A percentile compares a stretch with the other conserved stretches of the same genome.
Conservation (phyloP, 306 rosid genomes). For the Pterocarpus santalinus region DNA sequence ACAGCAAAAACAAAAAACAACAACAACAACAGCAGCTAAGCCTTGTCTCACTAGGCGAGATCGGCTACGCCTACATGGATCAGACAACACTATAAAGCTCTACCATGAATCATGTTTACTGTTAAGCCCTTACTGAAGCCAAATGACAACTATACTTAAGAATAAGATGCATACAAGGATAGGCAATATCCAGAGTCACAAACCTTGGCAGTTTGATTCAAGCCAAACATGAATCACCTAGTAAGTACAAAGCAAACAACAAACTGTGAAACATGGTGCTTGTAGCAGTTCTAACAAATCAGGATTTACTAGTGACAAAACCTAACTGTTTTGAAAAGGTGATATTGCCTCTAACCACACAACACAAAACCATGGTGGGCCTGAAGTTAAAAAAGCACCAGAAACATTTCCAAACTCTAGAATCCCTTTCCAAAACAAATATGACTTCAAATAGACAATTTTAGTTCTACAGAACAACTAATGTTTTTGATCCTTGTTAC, state of each 20-base stretch:
- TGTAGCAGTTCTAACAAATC: neutral
- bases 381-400: neutral
- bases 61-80: no score
- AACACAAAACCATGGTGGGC: neutral
- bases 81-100: no score
- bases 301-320: neutral
- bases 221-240: constrained; percentile 32
- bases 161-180: constrained; percentile 28
- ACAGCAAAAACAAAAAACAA: no score
- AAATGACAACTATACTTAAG: neutral
- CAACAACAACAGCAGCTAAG: no score
- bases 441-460: neutral
- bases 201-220: constrained; percentile 21
- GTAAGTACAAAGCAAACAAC: neutral
- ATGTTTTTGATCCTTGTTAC: neutral
- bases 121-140: no score
- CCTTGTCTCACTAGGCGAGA: no score
- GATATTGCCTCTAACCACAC: constrained; percentile 1
- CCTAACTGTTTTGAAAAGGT: neutral
- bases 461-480: neutral
- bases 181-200: constrained; percentile 5
- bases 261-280: neutral
- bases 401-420: neutral
- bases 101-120: no score
- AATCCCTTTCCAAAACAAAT: neutral